Percentiles rank a stretch among this genome's conserved stretches.
phyloP scores from a whole-genome alignment of 305 asterid genomes.

The Fraxinus dipetala region DNA sequence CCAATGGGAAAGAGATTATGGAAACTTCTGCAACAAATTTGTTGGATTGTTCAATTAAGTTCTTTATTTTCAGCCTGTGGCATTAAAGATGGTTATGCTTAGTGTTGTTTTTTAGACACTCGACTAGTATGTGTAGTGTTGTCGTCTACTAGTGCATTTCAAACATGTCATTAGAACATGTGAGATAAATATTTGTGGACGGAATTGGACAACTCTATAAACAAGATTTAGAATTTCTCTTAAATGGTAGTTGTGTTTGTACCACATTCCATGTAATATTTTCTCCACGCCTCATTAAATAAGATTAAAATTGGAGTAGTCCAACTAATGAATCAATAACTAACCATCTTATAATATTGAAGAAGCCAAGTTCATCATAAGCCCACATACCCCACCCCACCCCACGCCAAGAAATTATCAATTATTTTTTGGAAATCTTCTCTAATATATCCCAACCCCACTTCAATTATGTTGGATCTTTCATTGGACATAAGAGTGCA shows the following conservation, averaged over 20 bases:
- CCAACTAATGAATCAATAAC: background rate
- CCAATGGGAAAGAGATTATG: background rate
- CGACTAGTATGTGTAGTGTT: background rate
- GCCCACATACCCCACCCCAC: background rate
- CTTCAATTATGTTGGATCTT: background rate
- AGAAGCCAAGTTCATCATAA: background rate
- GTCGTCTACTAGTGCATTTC: background rate
- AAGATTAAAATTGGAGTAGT: background rate
- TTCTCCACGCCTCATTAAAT: background rate
- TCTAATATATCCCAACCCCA: background rate
- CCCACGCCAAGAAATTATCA: background rate
- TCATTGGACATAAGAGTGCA: background rate
- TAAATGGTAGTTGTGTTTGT: background rate
- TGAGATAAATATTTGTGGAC: background rate
- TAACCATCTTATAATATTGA: background rate
- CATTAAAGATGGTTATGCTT: background rate
- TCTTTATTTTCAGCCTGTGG: background rate
- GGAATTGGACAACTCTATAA: background rate
- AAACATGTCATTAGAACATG: background rate
- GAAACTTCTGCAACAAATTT: background rate
- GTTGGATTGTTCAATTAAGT: background rate
- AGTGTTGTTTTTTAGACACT: background rate
- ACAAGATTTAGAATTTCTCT: background rate
- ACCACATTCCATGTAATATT: background rate
- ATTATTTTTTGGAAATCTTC: background rate